Evolutionary conservation across 73 alveolate species (phyloP).

Genomic region (Halteria grandinella): DNA sequence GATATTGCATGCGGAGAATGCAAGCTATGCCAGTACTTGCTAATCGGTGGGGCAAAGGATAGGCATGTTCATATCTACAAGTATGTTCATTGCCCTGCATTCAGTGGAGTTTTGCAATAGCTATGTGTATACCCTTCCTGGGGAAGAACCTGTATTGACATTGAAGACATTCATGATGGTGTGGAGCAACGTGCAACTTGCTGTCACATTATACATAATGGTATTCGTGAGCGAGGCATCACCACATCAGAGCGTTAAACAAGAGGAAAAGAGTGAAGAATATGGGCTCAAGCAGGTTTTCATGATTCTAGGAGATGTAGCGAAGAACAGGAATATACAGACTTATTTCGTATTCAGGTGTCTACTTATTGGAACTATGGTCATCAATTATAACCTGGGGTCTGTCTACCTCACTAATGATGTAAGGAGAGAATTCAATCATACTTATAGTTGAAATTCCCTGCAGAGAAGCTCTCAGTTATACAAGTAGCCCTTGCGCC

Average conservation of each 20-base stretch:
- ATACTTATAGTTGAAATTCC: conserved; percentile 15
- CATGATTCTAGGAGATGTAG: background rate
- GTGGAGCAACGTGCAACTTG: conserved; percentile 49
- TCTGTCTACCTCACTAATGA: conserved; percentile 14
- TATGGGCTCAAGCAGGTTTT: background rate
- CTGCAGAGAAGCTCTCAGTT: conserved; percentile 2
- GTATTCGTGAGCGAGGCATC: conserved; percentile 26
- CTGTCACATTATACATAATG: conserved; percentile 28
- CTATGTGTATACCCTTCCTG: conserved; percentile 15
- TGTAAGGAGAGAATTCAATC: background rate
- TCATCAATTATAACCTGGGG: background rate
- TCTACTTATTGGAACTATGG: background rate
- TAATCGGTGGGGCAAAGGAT: conserved; percentile 74
- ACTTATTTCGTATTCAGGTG: background rate
- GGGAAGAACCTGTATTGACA: conserved; percentile 51
- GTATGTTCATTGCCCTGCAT: conserved; percentile 65
- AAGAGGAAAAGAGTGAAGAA: background rate
- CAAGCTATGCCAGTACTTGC: conserved; percentile 69
- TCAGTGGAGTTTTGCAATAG: conserved; percentile 70
- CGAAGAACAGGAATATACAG: background rate
- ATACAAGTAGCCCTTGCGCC: background rate
- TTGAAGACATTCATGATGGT: conserved; percentile 15
- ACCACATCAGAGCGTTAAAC: background rate
- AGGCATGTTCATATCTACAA: conserved; percentile 65
- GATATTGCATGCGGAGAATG: conserved; percentile 64